Conservation (phyloP, 345 rosid species). For the Eucalyptus rudis region DNA sequence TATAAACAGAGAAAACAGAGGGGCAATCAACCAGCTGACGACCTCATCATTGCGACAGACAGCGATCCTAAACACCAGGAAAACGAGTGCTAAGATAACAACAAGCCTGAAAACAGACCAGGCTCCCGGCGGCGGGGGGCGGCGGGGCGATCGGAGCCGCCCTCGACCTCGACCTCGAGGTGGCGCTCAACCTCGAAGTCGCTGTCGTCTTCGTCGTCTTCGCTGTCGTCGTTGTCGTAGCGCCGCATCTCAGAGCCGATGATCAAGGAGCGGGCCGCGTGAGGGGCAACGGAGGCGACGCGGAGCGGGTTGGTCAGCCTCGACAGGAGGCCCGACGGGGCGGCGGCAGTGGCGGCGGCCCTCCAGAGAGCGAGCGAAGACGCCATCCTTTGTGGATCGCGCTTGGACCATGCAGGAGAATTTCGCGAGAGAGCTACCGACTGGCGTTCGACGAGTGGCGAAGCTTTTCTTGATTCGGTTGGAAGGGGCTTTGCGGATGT, state of each 20-base stretch:
- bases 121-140: background rate
- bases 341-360: background rate
- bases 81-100: background rate
- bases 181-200: no score
- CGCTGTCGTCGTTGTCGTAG: background rate
- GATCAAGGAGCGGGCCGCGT: constrained; percentile 19
- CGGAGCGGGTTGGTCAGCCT: background rate
- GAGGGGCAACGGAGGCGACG: background rate
- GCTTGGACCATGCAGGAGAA: background rate
- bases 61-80: background rate
- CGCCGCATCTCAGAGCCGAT: constrained; percentile 6
- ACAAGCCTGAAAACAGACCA: constrained; percentile 10
- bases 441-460: background rate
- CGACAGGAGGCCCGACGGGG: constrained; percentile 3
- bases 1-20: background rate
- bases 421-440: no score
- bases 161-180: background rate
- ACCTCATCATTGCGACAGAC: background rate
- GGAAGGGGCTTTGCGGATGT: background rate
- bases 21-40: background rate
- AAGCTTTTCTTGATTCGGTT: background rate
- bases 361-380: constrained; percentile 15
- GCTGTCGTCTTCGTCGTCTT: background rate
- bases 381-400: constrained; percentile 13
- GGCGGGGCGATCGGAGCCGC: background rate